phyloP scores from a whole-genome alignment of 179 eudicot species.

The Patellifolia procumbens region DNA sequence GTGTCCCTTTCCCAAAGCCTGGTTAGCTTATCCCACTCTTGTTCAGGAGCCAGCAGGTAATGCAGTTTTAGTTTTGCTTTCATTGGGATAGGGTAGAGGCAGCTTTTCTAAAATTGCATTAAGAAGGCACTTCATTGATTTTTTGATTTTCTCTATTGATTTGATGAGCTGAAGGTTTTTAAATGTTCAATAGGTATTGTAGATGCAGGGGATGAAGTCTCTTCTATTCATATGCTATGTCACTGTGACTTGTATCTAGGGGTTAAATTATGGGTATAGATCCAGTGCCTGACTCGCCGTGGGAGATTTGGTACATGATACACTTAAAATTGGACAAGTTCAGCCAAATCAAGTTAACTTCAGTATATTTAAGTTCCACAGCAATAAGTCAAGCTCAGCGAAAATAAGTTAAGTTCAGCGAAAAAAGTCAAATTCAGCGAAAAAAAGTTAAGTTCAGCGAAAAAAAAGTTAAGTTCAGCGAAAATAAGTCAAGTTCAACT shows the following conservation, averaged over 20 bases:
- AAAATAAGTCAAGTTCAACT: too few relatives aligned
- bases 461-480: too few relatives aligned
- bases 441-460: too few relatives aligned
- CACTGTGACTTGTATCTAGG: neutral
- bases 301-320: neutral
- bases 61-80: neutral
- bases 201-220: neutral
- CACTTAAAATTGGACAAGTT: neutral
- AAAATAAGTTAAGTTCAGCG: too few relatives aligned
- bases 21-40: constrained; percentile 73
- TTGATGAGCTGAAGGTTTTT: neutral
- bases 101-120: neutral
- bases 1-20: constrained; percentile 87
- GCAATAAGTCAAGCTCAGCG: too few relatives aligned
- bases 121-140: neutral
- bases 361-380: too few relatives aligned
- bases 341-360: too few relatives aligned
- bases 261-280: too few relatives aligned
- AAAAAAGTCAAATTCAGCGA: too few relatives aligned
- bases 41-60: constrained; percentile 83
- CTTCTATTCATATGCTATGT: neutral
- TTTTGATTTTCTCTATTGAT: neutral
- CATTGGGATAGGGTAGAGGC: neutral
- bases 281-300: neutral
- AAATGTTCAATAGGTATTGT: neutral